Evolutionary conservation across 352 stramenopile species (phyloP).

Genomic region (Saprolegnia diclina): DNA sequence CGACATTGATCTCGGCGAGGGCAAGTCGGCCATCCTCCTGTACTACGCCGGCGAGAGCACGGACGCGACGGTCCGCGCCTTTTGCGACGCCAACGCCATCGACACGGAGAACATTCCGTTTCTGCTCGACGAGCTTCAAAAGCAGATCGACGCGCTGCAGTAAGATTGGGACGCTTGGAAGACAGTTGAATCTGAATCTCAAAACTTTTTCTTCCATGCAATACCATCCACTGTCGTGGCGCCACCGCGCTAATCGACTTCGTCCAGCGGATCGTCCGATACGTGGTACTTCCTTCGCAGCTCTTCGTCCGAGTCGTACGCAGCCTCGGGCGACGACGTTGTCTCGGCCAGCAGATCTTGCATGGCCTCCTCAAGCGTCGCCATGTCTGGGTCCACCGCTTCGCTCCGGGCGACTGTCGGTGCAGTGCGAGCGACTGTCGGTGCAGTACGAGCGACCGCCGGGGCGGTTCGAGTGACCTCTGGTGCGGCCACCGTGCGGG

Average conservation of each 20-base stretch:
- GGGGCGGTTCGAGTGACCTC: no score
- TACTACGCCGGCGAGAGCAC: conserved; percentile 54
- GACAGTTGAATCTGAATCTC: background rate
- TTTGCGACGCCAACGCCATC: conserved; percentile 52
- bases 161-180: no score
- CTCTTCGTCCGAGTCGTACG: conserved; percentile 11
- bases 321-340: background rate
- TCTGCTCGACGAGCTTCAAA: conserved; percentile 53
- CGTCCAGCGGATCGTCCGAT: background rate
- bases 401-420: background rate
- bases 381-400: background rate
- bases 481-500: no score
- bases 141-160: conserved; percentile 39
- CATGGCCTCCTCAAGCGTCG: background rate
- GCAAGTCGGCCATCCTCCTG: conserved; percentile 37
- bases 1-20: conserved; percentile 59
- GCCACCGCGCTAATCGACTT: background rate
- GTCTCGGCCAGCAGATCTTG: background rate
- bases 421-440: no score
- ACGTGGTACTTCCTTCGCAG: background rate
- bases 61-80: conserved; percentile 38
- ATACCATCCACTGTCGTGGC: background rate
- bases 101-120: conserved; percentile 50
- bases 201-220: background rate
- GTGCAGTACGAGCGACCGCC: no score